Conservation (phyloP, 1,284 basidiomycete species). For the Schizopora paradoxa region DNA sequence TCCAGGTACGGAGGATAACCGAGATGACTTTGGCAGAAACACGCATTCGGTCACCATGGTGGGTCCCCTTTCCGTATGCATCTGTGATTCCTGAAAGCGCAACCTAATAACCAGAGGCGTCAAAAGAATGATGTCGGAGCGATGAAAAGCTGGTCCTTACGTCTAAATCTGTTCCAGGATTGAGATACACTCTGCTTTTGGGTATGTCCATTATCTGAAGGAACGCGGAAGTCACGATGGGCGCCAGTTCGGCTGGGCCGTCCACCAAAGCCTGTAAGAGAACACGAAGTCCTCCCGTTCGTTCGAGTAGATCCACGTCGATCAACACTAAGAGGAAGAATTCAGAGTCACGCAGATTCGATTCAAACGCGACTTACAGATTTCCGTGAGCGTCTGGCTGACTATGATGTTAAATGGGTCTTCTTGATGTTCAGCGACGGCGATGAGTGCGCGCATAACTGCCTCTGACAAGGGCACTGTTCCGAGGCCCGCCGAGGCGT, state of each 20-base stretch:
- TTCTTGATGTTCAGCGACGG: constrained; percentile 90
- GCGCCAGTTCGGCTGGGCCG: constrained; percentile 80
- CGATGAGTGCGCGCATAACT: constrained; percentile 82
- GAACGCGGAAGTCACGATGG: constrained; percentile 81
- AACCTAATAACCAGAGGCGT: constrained; percentile 45
- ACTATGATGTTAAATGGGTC: constrained; percentile 84
- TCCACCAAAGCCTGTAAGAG: constrained; percentile 85
- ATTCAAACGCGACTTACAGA: constrained; percentile 48
- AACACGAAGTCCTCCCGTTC: constrained; percentile 83
- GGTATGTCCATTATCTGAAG: constrained; percentile 86
- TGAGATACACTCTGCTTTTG: constrained; percentile 72
- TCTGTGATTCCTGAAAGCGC: constrained; percentile 86
- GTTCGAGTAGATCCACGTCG: constrained; percentile 79
- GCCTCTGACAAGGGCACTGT: constrained; percentile 66
- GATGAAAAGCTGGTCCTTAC: constrained; percentile 35
- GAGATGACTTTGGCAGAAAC: constrained; percentile 76
- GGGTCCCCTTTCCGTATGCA: constrained; percentile 77
- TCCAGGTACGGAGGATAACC: constrained; percentile 88
- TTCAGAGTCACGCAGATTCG: constrained; percentile 2
- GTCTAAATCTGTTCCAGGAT: constrained; percentile 87
- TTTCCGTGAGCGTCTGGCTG: constrained; percentile 88
- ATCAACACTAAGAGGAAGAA: constrained; percentile 54
- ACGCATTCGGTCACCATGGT: constrained; percentile 74
- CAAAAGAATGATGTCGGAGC: constrained; percentile 4
- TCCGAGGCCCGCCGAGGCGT: constrained; percentile 36